Evolutionary conservation across 2,329 filamentous ascomycete genomes (phyloP).

Genomic region (Aspergillus fischeri): DNA sequence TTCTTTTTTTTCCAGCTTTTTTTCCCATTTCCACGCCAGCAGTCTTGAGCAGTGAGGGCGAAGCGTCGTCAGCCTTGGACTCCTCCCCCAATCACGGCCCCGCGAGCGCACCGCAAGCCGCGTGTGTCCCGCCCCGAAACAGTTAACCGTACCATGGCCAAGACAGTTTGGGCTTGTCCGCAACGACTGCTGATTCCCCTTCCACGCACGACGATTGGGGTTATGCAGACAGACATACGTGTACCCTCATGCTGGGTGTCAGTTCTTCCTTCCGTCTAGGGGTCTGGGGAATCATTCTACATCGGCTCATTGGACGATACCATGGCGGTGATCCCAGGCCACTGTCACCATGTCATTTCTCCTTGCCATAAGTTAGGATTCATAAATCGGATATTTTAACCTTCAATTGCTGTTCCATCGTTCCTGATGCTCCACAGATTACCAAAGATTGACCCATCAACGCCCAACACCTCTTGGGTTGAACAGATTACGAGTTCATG

Average conservation of each 20-base stretch:
- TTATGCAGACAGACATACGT: background rate
- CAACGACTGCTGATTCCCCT: background rate
- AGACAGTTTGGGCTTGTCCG: constrained; percentile 20
- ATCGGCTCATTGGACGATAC: background rate
- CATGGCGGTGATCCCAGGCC: background rate
- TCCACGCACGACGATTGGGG: background rate
- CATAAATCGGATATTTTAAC: background rate
- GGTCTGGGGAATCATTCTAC: background rate
- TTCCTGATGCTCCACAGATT: background rate
- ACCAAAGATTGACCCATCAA: background rate
- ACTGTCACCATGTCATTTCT: background rate
- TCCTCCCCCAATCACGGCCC: constrained; percentile 32
- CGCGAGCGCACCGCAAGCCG: constrained; percentile 30
- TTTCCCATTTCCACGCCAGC: constrained; percentile 7
- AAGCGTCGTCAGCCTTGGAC: constrained; percentile 36
- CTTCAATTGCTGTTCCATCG: background rate
- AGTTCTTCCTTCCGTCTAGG: background rate
- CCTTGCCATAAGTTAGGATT: background rate
- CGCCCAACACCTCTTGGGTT: background rate
- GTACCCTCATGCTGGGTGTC: background rate
- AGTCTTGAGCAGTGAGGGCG: constrained; percentile 8
- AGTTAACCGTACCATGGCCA: constrained; percentile 25
- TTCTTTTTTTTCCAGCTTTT: constrained; percentile 7
- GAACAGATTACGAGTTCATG: background rate
- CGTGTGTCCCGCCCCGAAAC: constrained; percentile 31